Evolutionary conservation across 2,329 filamentous ascomycete genomes (phyloP).

Genomic region (Lizonia empirigonia): DNA sequence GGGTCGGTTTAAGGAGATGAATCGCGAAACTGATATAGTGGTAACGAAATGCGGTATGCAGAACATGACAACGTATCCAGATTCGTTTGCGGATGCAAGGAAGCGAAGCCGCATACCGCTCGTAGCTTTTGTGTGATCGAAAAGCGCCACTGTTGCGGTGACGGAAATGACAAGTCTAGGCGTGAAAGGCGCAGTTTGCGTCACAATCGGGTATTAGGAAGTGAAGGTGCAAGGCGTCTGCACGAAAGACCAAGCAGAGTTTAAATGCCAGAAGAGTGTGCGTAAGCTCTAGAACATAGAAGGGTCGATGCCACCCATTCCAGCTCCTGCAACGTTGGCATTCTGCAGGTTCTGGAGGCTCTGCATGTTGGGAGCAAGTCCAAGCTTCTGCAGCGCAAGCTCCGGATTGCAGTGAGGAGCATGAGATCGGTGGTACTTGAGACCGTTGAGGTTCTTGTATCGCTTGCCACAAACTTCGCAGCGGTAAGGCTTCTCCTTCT

Average conservation of each 20-base stretch:
- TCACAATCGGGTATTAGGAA: slow-evolving; percentile 34
- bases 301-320: slow-evolving; percentile 62
- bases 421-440: slow-evolving; percentile 82
- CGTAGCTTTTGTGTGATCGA: slow-evolving; percentile 4
- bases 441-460: slow-evolving; percentile 97
- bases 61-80: slow-evolving; percentile 24
- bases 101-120: slow-evolving; percentile 6
- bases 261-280: slow-evolving; percentile 1
- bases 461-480: slow-evolving; percentile 97
- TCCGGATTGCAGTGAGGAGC: slow-evolving; percentile 91
- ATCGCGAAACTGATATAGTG: slow-evolving; percentile 35
- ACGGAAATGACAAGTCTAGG: slow-evolving; percentile 24
- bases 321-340: slow-evolving; percentile 58
- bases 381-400: slow-evolving; percentile 60
- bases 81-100: slow-evolving; percentile 8
- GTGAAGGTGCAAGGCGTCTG: slow-evolving; percentile 18
- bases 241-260: slow-evolving; percentile 7
- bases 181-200: slow-evolving; percentile 30
- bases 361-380: slow-evolving; percentile 48
- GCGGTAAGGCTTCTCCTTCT: slow-evolving; percentile 98
- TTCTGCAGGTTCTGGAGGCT: slow-evolving; percentile 49
- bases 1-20: slow-evolving; percentile 34
- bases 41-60: slow-evolving; percentile 28
- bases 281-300: slow-evolving; percentile 51
- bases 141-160: slow-evolving; percentile 9